phyloP scores from a whole-genome alignment of 139 green algal species.

The Bryopsis sp. region DNA sequence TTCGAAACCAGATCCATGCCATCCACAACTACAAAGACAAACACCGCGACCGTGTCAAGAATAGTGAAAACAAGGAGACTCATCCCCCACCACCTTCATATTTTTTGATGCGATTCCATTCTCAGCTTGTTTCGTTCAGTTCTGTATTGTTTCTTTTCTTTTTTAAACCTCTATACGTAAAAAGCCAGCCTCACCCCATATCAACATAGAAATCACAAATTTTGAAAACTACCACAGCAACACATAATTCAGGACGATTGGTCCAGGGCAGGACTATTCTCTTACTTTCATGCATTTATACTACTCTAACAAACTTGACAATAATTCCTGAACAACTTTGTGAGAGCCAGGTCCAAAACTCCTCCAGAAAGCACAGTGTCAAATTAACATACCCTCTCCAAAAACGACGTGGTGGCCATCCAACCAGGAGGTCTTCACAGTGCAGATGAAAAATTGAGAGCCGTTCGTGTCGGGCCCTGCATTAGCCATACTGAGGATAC shows the following conservation, averaged over 20 bases:
- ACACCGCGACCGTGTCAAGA: neutral
- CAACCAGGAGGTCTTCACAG: constrained; percentile 71
- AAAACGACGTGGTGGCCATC: constrained; percentile 87
- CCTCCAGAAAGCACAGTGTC: neutral
- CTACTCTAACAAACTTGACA: neutral
- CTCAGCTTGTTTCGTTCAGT: too few relatives aligned
- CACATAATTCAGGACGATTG: neutral
- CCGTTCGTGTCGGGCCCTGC: constrained; percentile 55
- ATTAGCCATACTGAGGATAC: constrained; percentile 48
- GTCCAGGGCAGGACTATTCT: neutral
- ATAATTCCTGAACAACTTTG: neutral
- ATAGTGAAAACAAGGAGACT: neutral
- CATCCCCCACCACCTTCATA: too few relatives aligned
- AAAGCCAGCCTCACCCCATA: too few relatives aligned
- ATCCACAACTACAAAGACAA: constrained; percentile 56
- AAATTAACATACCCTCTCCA: constrained; percentile 55
- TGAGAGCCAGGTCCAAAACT: neutral
- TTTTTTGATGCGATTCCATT: too few relatives aligned
- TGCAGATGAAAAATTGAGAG: constrained; percentile 87
- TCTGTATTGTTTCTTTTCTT: too few relatives aligned
- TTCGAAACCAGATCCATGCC: constrained; percentile 91
- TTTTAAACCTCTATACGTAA: too few relatives aligned
- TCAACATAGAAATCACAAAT: too few relatives aligned
- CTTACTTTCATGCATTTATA: too few relatives aligned
- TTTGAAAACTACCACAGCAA: too few relatives aligned